Evolutionary conservation across 768 basidiomycete species (phyloP).

Genomic region (Gloeophyllum trabeum): DNA sequence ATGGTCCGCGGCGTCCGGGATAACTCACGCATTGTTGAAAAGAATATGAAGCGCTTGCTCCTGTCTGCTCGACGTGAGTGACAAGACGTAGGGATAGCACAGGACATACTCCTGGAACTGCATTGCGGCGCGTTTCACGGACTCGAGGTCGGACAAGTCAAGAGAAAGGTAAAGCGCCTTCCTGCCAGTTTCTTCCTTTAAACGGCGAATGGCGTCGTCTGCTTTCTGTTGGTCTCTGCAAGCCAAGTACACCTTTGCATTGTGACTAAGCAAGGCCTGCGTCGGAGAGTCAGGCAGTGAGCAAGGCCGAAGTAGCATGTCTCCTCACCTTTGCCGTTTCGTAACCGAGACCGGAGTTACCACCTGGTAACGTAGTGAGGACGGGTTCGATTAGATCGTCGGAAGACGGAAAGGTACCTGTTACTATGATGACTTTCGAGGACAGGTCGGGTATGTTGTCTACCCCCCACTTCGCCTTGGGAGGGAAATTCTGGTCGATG

Average conservation of each 20-base stretch:
- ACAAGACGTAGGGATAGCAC: not conserved
- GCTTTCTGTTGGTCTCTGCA: slow-evolving; percentile 14
- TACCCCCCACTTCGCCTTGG: slow-evolving; percentile 7
- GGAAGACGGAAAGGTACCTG: slow-evolving; percentile 1
- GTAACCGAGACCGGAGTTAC: slow-evolving; percentile 14
- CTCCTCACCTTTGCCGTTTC: slow-evolving; percentile 6
- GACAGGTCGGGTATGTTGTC: slow-evolving; percentile 11
- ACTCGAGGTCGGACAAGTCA: slow-evolving; percentile 15
- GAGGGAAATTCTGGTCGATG: slow-evolving; percentile 8
- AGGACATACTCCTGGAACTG: slow-evolving; percentile 13
- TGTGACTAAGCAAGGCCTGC: slow-evolving; percentile 12
- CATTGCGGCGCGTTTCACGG: slow-evolving; percentile 12
- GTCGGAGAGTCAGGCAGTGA: not conserved
- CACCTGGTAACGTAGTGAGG: slow-evolving; percentile 6
- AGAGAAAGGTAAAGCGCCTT: slow-evolving; percentile 15
- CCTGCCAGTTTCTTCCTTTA: slow-evolving; percentile 16
- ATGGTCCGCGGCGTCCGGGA: not conserved
- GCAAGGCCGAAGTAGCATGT: not conserved
- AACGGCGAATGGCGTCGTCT: slow-evolving; percentile 13
- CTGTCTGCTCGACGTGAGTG: slow-evolving; percentile 5
- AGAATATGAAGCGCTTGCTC: slow-evolving; percentile 11
- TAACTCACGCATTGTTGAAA: slow-evolving; percentile 12
- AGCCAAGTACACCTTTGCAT: slow-evolving; percentile 22
- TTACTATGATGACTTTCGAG: slow-evolving; percentile 11
- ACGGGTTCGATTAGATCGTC: not conserved